Base-by-base conservation (phyloP, 306 rosid genomes). In the Arachis stenosperma region DNA sequence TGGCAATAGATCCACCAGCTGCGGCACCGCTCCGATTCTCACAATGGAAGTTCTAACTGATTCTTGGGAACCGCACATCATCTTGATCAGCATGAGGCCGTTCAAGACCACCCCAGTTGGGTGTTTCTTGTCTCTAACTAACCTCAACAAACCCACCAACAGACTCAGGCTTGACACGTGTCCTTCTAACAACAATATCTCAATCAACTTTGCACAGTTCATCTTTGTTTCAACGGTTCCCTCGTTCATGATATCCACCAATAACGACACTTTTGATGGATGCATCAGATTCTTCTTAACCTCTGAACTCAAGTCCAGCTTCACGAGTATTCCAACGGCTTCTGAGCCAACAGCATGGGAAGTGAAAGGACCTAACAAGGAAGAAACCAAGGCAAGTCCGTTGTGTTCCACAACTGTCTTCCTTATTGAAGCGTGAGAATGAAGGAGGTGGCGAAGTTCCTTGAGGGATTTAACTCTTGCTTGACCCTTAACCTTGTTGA, bases 311-410 rank as follows among this genome's bases (percentile, higher is more conserved):
- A 87, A 79, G 8, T 75, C 84, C 83, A 91, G 80, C 59, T 82
- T 84, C 63, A 84, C 92, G 0, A 91, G 86, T 54, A 86, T 91
- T 62, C 92, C 97, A 72, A 91, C 71, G 1, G 80, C 90, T 80
- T 89, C 92, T 0, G 97, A 87, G 33, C 97, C 97, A 75, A 91
- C 92, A 0, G 92, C 91, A 12, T 91, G 87, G 2, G 97, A 91
- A 55, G 97, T 87, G 70, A 91, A 91, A 74, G 88, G 92, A 65
- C 97, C 96, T 54, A 91, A 41, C 36, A 87, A 46, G 42, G 92
- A 86, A 15, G 83, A 78, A 72, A 89, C 67, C 76, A 86, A 67
- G 61, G 70, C 66, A 12, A 83, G 72, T 8, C 87, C 96, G 4
- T 82, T 89, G 8, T 83, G 79, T 8, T 83, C 92, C 42, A 36